A percentile compares a stretch with the other conserved stretches of the same genome.
phyloP scores from a whole-genome alignment of 2,329 filamentous ascomycete species.

The Nothophoma quercina region DNA sequence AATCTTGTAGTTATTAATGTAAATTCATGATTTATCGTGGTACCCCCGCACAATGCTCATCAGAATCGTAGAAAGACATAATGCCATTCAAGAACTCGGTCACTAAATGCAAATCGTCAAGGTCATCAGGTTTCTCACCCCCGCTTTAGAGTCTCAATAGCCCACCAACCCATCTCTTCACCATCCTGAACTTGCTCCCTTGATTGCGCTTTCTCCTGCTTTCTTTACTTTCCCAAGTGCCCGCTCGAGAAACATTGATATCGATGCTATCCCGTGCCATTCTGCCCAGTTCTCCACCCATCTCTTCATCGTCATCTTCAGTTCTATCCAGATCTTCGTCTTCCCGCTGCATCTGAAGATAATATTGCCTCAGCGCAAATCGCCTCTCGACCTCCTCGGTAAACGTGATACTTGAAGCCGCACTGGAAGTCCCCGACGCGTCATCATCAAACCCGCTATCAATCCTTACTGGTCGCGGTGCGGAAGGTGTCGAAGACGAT shows the following conservation, averaged over 20 bases:
- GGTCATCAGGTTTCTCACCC: not conserved
- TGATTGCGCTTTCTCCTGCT: not conserved
- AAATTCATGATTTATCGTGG: too few relatives aligned
- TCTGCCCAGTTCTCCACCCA: not conserved
- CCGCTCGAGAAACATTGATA: constrained; percentile 1
- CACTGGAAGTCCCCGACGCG: constrained; percentile 1
- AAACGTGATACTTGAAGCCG: constrained; percentile 4
- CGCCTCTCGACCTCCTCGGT: constrained; percentile 5
- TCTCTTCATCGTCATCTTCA: not conserved
- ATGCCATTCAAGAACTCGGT: too few relatives aligned
- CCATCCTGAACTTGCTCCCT: not conserved
- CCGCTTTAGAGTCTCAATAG: not conserved
- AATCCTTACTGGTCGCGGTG: too few relatives aligned
- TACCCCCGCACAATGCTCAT: too few relatives aligned
- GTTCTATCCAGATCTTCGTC: not conserved
- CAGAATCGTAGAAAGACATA: too few relatives aligned
- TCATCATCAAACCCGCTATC: constrained; percentile 6
- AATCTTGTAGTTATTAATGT: too few relatives aligned
- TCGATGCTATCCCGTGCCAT: constrained; percentile 10
- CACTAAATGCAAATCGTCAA: too few relatives aligned
- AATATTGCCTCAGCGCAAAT: not conserved
- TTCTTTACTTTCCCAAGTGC: constrained; percentile 1
- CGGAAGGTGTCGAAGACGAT: too few relatives aligned
- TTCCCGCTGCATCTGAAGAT: too few relatives aligned
- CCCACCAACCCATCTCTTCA: not conserved